phyloP scores from a whole-genome alignment of 2,329 filamentous ascomycete species.

The Podosphaera xanthii region DNA sequence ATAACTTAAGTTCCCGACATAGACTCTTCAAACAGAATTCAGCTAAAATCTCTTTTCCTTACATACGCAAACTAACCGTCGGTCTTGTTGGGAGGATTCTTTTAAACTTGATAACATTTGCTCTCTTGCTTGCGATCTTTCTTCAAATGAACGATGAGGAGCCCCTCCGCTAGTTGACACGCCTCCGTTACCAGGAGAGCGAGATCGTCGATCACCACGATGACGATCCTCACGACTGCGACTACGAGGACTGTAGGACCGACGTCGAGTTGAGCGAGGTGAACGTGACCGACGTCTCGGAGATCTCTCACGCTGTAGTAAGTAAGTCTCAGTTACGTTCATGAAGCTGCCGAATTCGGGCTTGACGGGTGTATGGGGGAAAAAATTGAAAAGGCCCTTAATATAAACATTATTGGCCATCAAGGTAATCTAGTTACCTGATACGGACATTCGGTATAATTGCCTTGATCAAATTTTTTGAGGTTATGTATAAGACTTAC shows the following conservation, averaged over 20 bases:
- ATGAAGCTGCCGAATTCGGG: constrained; percentile 5
- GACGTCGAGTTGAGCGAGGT: constrained; percentile 48
- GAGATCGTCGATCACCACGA: constrained; percentile 51
- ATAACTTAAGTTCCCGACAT: constrained; percentile 96
- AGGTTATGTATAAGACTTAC: constrained; percentile 5
- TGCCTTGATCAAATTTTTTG: too few species aligned
- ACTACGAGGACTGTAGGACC: constrained; percentile 61
- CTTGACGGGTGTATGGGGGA: neutral
- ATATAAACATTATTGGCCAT: neutral
- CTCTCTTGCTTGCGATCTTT: constrained; percentile 63
- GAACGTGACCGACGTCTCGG: constrained; percentile 62
- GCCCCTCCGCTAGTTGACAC: constrained; percentile 21
- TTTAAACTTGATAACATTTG: constrained; percentile 90
- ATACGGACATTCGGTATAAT: too few species aligned
- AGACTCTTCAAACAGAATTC: constrained; percentile 31
- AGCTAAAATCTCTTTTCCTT: neutral
- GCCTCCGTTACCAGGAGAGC: constrained; percentile 43
- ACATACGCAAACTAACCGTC: constrained; percentile 26
- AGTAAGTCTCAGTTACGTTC: constrained; percentile 16
- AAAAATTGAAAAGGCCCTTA: neutral
- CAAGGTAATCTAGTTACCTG: neutral
- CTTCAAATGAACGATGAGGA: constrained; percentile 59
- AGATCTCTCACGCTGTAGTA: constrained; percentile 56
- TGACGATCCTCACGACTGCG: constrained; percentile 58
- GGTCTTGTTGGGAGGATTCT: constrained; percentile 93